phyloP scores from a whole-genome alignment of 192 early-diverging fungal genomes.

The Entomortierella chlamydospora region DNA sequence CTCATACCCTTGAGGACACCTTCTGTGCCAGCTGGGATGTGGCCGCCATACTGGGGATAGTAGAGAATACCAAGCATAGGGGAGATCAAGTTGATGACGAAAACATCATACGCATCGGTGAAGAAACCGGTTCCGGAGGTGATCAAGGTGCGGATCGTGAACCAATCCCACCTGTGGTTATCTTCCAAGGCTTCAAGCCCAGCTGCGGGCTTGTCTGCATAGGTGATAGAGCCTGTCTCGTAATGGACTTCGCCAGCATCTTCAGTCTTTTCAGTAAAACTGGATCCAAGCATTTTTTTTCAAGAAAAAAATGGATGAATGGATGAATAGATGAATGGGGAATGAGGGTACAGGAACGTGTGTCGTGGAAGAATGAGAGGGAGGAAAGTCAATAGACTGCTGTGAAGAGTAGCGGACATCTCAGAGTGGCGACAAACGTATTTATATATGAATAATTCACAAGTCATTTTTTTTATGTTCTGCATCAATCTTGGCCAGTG shows the following conservation, averaged over 20 bases:
- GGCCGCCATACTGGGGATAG: constrained; percentile 59
- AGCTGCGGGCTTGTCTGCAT: constrained; percentile 14
- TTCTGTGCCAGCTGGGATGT: constrained; percentile 73
- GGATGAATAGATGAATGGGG: not conserved
- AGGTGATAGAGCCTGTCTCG: constrained; percentile 18
- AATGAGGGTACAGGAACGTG: not conserved
- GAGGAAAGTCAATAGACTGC: constrained; percentile 5
- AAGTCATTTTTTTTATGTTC: too few species aligned
- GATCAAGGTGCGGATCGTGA: constrained; percentile 74
- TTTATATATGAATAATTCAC: constrained; percentile 9
- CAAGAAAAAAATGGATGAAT: not conserved
- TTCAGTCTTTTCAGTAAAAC: constrained; percentile 11
- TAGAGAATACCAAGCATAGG: constrained; percentile 87
- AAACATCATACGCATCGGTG: constrained; percentile 95
- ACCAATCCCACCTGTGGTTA: constrained; percentile 74
- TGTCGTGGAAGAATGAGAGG: not conserved
- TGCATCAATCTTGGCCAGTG: too few species aligned
- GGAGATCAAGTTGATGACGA: constrained; percentile 90
- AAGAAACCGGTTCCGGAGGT: constrained; percentile 86
- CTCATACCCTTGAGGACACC: constrained; percentile 86
- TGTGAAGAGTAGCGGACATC: constrained; percentile 12
- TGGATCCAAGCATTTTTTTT: constrained; percentile 17
- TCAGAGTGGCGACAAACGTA: not conserved
- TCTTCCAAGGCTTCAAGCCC: constrained; percentile 59
- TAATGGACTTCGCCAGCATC: constrained; percentile 2